Percentiles rank a stretch among this genome's conserved stretches.
These are phyloP conservation scores for Barnettozyma californica DNA, from an alignment of 805 yeast genomes.

Conservation along the genomic window DNA sequence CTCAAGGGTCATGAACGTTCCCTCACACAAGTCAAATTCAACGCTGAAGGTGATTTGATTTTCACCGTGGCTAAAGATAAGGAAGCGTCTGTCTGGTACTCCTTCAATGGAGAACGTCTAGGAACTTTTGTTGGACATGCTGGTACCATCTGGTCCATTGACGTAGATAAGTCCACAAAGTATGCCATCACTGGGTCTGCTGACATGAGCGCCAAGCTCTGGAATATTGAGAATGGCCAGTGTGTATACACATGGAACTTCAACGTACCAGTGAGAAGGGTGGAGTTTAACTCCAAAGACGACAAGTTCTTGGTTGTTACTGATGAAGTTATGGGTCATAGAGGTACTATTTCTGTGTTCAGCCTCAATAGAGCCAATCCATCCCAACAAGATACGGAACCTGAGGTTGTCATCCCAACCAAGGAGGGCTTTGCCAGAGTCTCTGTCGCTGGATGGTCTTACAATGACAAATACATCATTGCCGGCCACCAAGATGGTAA, in stretches of 20 bases:
- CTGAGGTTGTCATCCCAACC: slow-evolving; percentile 55
- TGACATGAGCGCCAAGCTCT: slow-evolving; percentile 77
- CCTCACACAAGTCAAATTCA: slow-evolving; percentile 90
- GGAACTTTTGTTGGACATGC: slow-evolving; percentile 88
- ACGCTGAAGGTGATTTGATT: slow-evolving; percentile 90
- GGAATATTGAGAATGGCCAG: slow-evolving; percentile 79
- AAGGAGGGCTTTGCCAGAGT: slow-evolving; percentile 57
- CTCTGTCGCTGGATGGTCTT: slow-evolving; percentile 84
- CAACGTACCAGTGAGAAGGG: slow-evolving; percentile 86
- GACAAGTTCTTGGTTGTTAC: slow-evolving; percentile 66
- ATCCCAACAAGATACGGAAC: slow-evolving; percentile 44
- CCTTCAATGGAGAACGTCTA: slow-evolving; percentile 92
- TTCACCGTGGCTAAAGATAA: slow-evolving; percentile 91
- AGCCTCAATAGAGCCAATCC: slow-evolving; percentile 49
- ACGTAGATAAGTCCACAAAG: slow-evolving; percentile 66
- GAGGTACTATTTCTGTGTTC: slow-evolving; percentile 70
- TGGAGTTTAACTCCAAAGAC: slow-evolving; percentile 76
- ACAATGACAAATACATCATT: slow-evolving; percentile 65
- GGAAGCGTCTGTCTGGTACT: slow-evolving; percentile 87
- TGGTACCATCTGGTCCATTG: slow-evolving; percentile 95
- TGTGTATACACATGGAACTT: slow-evolving; percentile 66
- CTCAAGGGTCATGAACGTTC: slow-evolving; percentile 97
- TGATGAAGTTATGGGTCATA: slow-evolving; percentile 88
- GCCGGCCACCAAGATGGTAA: slow-evolving; percentile 88
- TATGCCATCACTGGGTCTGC: slow-evolving; percentile 86